Conservation (phyloP, 2,329 filamentous ascomycete species). For the Epichloe hybrida region DNA sequence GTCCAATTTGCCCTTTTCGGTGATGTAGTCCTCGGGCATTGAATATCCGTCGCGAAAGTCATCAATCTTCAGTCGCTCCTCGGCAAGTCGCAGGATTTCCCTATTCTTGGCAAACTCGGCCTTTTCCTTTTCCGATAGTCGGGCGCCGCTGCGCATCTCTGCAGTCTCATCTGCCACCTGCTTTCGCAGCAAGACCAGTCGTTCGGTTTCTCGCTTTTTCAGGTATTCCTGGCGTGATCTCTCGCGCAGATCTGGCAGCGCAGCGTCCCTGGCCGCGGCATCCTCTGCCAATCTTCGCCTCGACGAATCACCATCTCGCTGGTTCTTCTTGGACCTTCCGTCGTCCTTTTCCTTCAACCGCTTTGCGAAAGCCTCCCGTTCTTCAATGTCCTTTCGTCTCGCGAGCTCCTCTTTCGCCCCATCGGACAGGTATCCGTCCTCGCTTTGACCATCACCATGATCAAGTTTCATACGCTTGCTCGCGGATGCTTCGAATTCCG, state of each 20-base stretch:
- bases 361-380: slow-evolving; percentile 69
- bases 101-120: slow-evolving; percentile 81
- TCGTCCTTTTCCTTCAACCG: slow-evolving; percentile 60
- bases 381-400: slow-evolving; percentile 53
- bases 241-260: slow-evolving; percentile 68
- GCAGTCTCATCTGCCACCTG: slow-evolving; percentile 83
- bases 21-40: slow-evolving; percentile 91
- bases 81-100: slow-evolving; percentile 66
- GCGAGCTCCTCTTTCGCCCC: slow-evolving; percentile 43
- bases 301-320: slow-evolving; percentile 42
- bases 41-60: slow-evolving; percentile 86
- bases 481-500: slow-evolving; percentile 54
- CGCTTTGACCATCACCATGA: slow-evolving; percentile 35
- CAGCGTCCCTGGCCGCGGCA: slow-evolving; percentile 50
- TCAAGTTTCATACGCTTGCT: slow-evolving; percentile 55
- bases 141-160: slow-evolving; percentile 63
- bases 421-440: slow-evolving; percentile 40
- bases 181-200: slow-evolving; percentile 70
- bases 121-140: slow-evolving; percentile 64
- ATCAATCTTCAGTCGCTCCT: slow-evolving; percentile 77
- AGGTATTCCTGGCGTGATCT: slow-evolving; percentile 85
- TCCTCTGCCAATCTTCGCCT: slow-evolving; percentile 39
- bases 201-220: slow-evolving; percentile 80
- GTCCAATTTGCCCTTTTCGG: slow-evolving; percentile 81
- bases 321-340: slow-evolving; percentile 53